These are phyloP conservation scores for Hansfordia pulvinata DNA, from an alignment of 2,329 filamentous ascomycete genomes.

Conservation along the genomic window DNA sequence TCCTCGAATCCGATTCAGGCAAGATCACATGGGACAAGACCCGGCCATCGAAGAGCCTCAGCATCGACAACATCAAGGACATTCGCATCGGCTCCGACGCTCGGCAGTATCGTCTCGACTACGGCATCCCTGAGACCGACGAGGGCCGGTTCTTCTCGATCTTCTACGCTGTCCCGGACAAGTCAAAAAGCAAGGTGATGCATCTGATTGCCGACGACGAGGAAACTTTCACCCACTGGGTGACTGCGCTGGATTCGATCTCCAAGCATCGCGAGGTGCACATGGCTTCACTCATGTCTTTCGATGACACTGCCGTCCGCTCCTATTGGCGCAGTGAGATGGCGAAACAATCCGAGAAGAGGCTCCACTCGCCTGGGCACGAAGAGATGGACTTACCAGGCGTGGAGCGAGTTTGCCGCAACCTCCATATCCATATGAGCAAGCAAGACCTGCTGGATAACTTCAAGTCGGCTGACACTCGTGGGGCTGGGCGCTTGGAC, in stretches of 20 bases:
- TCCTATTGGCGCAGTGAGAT: slow-evolving; percentile 83
- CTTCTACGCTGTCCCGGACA: slow-evolving; percentile 67
- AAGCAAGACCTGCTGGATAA: slow-evolving; percentile 58
- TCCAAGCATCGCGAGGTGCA: slow-evolving; percentile 77
- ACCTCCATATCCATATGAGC: slow-evolving; percentile 83
- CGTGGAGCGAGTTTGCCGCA: slow-evolving; percentile 74
- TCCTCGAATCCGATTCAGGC: slow-evolving; percentile 69
- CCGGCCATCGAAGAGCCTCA: slow-evolving; percentile 70
- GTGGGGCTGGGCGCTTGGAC: slow-evolving; percentile 51
- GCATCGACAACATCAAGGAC: slow-evolving; percentile 90
- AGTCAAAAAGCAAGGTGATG: slow-evolving; percentile 72
- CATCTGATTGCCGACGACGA: slow-evolving; percentile 72
- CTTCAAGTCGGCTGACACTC: slow-evolving; percentile 61
- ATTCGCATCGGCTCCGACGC: slow-evolving; percentile 75
- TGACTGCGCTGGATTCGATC: slow-evolving; percentile 68
- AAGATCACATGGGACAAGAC: slow-evolving; percentile 80
- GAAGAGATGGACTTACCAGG: slow-evolving; percentile 66
- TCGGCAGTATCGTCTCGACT: slow-evolving; percentile 79
- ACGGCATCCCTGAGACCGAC: slow-evolving; percentile 51
- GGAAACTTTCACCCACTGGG: slow-evolving; percentile 66
- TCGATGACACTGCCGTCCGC: slow-evolving; percentile 68
- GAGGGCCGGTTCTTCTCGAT: slow-evolving; percentile 80
- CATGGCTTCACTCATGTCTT: slow-evolving; percentile 80
- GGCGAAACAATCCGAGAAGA: slow-evolving; percentile 48
- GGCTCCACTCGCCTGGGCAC: slow-evolving; percentile 36